Base-by-base conservation (phyloP, 192 early-diverging fungal species). In the Obelidium mucronatum region DNA sequence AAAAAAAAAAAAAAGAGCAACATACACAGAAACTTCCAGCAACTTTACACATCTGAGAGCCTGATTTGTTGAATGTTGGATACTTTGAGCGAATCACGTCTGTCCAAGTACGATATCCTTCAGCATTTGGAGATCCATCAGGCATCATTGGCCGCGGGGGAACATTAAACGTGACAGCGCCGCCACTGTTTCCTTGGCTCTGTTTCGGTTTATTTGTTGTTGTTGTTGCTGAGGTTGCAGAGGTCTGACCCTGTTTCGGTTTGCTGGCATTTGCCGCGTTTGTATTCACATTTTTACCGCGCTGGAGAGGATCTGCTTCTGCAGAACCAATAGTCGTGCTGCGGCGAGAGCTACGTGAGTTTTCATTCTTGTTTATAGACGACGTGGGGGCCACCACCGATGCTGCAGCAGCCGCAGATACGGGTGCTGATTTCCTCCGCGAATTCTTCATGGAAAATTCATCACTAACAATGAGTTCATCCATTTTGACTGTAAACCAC, bases 101-200 rank as follows among this genome's bases (percentile, higher is more conserved):
- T 13, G 70, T 53, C 70, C 70, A 72, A 1, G 70, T 15, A 22
- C n/a, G 40, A 30, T 65, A 65, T 60, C 58, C 58, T 60, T 60
- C 67, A 28, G n/a, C 52, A 24, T 69, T 24, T 13, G 67, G 67
- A n/a, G 40, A 53, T 19, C 51, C 22, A 4, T 24, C 36, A 22
- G 42, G 26, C 24, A n/a, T 40, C 22, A 33, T 54, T 24, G 67
- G 15, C 8, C 58, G 58, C 6, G 58, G 58, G 0, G 58, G 13
- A 8, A 60, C 33, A 13, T 6, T 13, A 33, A 19, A 60, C 13
- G 24, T 34, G 13, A 33, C 24, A 26, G 58, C 6, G 24, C 58
- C 58, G 13, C 24, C 58, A 19, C 11, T 31, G n/a, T 24, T 31
- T 6, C 11, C 13, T 4, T n/a, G 35, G 31, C 17, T 8, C 6